These are phyloP conservation scores for Iris macrosiphon DNA, from an alignment of 106 monocot genomes.

Conservation along the genomic window DNA sequence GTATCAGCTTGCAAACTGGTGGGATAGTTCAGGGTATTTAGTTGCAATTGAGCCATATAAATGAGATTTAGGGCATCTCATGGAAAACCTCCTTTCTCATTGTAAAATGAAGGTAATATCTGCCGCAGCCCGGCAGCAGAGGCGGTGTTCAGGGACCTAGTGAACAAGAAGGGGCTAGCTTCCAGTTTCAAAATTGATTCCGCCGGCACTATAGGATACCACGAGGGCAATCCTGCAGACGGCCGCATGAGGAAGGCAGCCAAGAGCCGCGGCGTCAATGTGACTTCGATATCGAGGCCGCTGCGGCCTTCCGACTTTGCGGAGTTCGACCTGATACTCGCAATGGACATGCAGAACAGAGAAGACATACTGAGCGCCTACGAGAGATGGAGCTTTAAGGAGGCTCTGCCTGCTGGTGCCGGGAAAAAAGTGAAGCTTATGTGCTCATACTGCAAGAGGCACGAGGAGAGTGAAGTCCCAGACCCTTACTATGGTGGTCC, in stretches of 20 bases:
- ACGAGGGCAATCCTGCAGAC: slow-evolving; percentile 86
- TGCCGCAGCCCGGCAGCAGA: slow-evolving; percentile 98
- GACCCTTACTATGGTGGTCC: slow-evolving; percentile 96
- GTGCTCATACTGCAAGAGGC: slow-evolving; percentile 87
- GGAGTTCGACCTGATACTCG: slow-evolving; percentile 88
- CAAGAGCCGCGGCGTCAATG: slow-evolving; percentile 74
- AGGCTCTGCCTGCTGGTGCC: slow-evolving; percentile 56
- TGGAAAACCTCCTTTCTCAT: no score
- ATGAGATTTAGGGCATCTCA: no score
- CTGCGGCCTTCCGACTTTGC: slow-evolving; percentile 76
- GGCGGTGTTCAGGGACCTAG: slow-evolving; percentile 71
- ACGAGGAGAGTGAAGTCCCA: slow-evolving; percentile 80
- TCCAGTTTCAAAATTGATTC: slow-evolving; percentile 79
- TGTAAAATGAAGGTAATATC: slow-evolving; percentile 71
- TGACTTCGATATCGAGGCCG: slow-evolving; percentile 88
- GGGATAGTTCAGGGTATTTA: no score
- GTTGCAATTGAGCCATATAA: no score
- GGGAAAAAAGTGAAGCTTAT: slow-evolving; percentile 84
- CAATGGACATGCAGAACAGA: slow-evolving; percentile 96
- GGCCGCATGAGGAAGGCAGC: slow-evolving; percentile 72
- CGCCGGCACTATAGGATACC: slow-evolving; percentile 91
- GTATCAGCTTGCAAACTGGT: no score
- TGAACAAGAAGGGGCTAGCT: slow-evolving; percentile 48
- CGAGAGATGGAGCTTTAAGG: slow-evolving; percentile 88
- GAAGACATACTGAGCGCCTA: slow-evolving; percentile 76